Evolutionary conservation across 2,329 filamentous ascomycete species (phyloP), one percentile per base, ranked within the genome.

Genomic region (Talaromyces pinophilus): DNA sequence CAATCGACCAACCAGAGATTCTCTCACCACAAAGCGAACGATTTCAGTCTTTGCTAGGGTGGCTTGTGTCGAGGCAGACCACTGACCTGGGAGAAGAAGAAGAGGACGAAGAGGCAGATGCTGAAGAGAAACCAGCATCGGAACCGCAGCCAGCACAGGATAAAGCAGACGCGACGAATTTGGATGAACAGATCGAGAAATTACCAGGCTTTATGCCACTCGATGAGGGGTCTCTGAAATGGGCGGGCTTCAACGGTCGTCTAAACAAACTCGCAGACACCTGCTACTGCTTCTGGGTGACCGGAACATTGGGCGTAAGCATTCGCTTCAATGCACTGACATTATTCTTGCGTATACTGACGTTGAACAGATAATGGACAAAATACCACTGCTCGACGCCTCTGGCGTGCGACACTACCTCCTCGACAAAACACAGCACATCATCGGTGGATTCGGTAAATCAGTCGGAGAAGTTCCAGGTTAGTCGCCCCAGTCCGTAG

Each of bases 261-360:
- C 88, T 87, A 75, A 97, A 97, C 81, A 99, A 99, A 78, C 85
- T 89, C 59, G 91, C 92, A 10, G 95, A 99, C 79, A 98, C 95
- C 0, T 99, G 95, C 80, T 99, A 99, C 78, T 90, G 88, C 25
- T 99, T 94, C 83, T 99, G 95, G 95, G 92, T 92, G 0, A 85
- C 85, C 3, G 92, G 87, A 1, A 87, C 92, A 61, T 76, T 86
- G 61, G 75, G 77, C 67, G 82, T 84, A 77, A 72, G 76, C 59
- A 48, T 17, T 17, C 15, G 42, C 7, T 50, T 5, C 8, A 17
- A 35, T 1, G 10, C 28, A 8, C 44, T 2, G n/a, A 28, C 17
- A 33, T 25, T 25, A 15, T 44, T 28, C 55, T 28, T 50, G 33
- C 28, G 2, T n/a, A 15, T 28, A 30, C 38, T 60, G 19, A 60